A percentile compares a stretch with the other conserved stretches of the same genome.
Evolutionary conservation across 2,329 filamentous ascomycete species (phyloP).

Genomic region (Aspergillus ruber): DNA sequence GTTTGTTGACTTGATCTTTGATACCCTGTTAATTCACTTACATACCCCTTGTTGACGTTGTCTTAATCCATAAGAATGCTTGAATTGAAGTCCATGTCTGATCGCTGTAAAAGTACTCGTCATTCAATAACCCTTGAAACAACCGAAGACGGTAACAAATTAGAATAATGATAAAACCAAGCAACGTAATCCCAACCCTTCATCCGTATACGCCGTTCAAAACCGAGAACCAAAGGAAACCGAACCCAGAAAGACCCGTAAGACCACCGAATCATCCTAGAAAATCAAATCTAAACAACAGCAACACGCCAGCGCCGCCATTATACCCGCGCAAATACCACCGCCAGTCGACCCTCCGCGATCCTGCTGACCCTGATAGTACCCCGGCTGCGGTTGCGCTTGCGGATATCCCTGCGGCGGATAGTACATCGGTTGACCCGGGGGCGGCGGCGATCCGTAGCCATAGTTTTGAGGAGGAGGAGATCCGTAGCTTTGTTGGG

Average conservation of each 20-base stretch:
- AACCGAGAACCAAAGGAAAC: too few relatives aligned
- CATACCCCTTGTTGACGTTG: too few relatives aligned
- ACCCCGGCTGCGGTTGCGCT: constrained; percentile 34
- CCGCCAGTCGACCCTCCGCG: constrained; percentile 24
- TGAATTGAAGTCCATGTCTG: background rate
- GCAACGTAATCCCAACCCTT: background rate
- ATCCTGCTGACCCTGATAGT: constrained; percentile 26
- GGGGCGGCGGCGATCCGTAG: constrained; percentile 15
- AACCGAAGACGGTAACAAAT: background rate
- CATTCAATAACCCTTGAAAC: background rate
- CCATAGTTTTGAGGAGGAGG: constrained; percentile 24
- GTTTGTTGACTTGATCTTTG: background rate
- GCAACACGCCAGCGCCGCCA: constrained; percentile 44
- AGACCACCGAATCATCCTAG: constrained; percentile 11
- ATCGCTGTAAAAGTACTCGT: too few relatives aligned
- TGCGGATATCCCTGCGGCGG: constrained; percentile 25
- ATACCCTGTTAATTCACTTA: background rate
- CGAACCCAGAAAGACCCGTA: background rate
- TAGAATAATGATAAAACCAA: background rate
- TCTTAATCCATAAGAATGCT: background rate
- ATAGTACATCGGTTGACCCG: constrained; percentile 19
- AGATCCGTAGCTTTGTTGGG: constrained; percentile 20
- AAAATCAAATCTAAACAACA: constrained; percentile 46
- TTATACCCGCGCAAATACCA: constrained; percentile 43
- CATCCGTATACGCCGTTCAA: too few relatives aligned